These are phyloP conservation scores for Ophiostoma perfectum DNA, from an alignment of 2,329 filamentous ascomycete genomes.

Conservation along the genomic window DNA sequence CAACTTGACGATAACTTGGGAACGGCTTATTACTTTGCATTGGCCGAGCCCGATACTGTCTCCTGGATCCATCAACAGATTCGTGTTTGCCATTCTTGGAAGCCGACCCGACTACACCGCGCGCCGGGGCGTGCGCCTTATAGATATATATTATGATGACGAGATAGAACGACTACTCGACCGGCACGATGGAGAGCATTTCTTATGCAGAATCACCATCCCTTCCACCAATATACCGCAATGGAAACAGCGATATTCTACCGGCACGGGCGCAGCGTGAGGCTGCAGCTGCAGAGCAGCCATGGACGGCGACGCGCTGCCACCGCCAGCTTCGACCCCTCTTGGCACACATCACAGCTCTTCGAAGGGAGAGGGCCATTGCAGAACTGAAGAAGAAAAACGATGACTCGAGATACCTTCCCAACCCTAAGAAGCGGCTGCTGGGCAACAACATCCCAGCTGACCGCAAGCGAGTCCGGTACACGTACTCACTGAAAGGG, in stretches of 20 bases:
- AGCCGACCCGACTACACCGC: background rate
- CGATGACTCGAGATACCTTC: background rate
- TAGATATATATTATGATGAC: background rate
- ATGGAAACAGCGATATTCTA: conserved; percentile 20
- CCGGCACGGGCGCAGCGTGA: conserved; percentile 18
- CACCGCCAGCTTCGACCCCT: conserved; percentile 44
- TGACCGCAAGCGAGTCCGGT: conserved; percentile 26
- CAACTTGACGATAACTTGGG: background rate
- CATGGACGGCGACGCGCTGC: conserved; percentile 46
- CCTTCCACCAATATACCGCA: conserved; percentile 14
- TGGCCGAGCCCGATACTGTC: no score
- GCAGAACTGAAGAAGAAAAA: conserved; percentile 6
- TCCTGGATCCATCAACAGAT: no score
- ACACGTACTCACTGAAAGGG: conserved; percentile 28
- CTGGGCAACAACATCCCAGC: background rate
- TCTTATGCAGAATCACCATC: background rate
- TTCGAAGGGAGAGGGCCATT: conserved; percentile 35
- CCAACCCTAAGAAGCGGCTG: conserved; percentile 12
- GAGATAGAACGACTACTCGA: background rate
- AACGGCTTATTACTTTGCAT: background rate
- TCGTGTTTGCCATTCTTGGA: background rate
- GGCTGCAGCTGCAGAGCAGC: conserved; percentile 25
- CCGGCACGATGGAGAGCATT: conserved; percentile 3
- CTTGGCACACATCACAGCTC: conserved; percentile 38
- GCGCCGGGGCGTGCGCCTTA: no score